Evolutionary conservation across 148 eudicot genomes (phyloP), one percentile per base, ranked within the genome.

Genomic region (Rhododendron ferrugineum): DNA sequence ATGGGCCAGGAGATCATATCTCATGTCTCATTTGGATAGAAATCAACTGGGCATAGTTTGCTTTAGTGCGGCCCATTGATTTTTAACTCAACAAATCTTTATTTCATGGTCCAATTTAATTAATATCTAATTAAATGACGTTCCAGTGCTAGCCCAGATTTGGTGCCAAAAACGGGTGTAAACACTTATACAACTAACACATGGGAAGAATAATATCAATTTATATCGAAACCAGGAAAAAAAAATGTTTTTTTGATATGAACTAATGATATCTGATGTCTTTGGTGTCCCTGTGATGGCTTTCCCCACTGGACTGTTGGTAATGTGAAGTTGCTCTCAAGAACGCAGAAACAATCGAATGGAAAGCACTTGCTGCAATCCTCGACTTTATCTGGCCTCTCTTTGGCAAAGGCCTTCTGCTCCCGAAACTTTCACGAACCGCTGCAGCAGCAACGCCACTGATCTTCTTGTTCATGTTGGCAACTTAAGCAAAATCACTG

Each of bases 331-430:
- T 73, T 30, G 79, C 80, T 83, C 83, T 87, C 20, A 83, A 85
- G 76, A 89, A 52, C 60, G 87, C 70, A 5, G 84, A 74, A 66
- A 86, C 82, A 49, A 92, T 80, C 26, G 91, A 89, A 76, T 88
- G 87, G 68, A 90, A 86, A 84, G 92, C 94, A 85, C 76, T 85
- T 30, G 88, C 83, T 89, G 90, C 91, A 58, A 91, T 92, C 54
- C 87, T 91, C 42, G 86, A 87, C 91, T 89, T 91, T 52, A 90
- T 85, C 78, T 91, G 91, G 47, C 94, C 94, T 85, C 94, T 91
- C 78, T 85, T 89, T 32, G 92, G 94, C 58, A 90, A 81, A 58
- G 88, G 84, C 83, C 86, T 82, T 86, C 84, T 87, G 52, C 83
- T 85, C 40, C 85, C 18, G 46, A 62, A 85, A 79, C 89, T 82